These are phyloP conservation scores for Sanghuangporus sanghuang DNA, from an alignment of 1,284 basidiomycete species.

Conservation along the genomic window DNA sequence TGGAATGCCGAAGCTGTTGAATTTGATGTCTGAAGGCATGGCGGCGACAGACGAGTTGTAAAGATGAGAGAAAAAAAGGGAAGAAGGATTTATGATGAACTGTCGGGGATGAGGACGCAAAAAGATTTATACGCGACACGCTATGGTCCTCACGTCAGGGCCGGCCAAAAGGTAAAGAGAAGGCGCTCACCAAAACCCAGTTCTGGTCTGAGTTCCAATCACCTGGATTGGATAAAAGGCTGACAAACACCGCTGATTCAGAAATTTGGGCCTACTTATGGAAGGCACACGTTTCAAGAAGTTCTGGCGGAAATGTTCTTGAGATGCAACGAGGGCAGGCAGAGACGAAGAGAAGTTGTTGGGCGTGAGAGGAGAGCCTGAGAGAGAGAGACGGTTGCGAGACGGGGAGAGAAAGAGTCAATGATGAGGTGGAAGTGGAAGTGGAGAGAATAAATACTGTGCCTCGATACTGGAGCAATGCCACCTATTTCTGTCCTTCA, in stretches of 20 bases:
- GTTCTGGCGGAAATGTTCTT: neutral
- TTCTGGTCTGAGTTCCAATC: neutral
- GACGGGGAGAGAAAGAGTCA: neutral
- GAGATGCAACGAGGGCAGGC: neutral
- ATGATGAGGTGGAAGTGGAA: neutral
- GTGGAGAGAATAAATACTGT: neutral
- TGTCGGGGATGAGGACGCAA: neutral
- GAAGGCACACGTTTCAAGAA: neutral
- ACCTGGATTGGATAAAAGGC: neutral
- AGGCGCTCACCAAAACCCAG: neutral
- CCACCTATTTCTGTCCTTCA: neutral
- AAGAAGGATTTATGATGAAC: neutral
- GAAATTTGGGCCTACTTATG: neutral
- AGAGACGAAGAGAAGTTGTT: neutral
- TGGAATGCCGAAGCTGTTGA: slow-evolving; percentile 17
- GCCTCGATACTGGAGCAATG: neutral
- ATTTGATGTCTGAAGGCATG: slow-evolving; percentile 20
- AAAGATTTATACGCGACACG: neutral
- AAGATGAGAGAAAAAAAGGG: neutral
- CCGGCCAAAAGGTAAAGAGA: neutral
- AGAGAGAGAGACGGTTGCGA: neutral
- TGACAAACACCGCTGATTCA: neutral
- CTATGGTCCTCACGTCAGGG: neutral
- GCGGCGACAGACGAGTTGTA: neutral
- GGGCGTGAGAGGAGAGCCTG: neutral